These are phyloP conservation scores for Gautieria morchelliformis DNA, from an alignment of 768 basidiomycete genomes.

Conservation along the genomic window DNA sequence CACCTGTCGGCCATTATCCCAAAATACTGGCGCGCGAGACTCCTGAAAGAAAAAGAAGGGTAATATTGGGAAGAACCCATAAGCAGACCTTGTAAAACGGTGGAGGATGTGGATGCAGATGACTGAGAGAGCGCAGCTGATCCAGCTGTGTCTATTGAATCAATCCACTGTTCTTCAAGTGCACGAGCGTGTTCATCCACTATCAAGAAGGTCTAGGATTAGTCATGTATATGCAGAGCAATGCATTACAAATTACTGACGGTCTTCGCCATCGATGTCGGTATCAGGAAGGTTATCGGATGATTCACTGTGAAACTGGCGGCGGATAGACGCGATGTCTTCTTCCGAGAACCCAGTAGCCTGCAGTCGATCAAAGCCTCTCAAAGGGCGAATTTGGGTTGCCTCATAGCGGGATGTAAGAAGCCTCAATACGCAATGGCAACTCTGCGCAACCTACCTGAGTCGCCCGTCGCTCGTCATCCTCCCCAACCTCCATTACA, in stretches of 20 bases:
- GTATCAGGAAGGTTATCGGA: constrained; percentile 58
- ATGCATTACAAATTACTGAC: constrained; percentile 27
- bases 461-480: constrained; percentile 38
- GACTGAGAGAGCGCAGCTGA: constrained; percentile 51
- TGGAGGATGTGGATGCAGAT: constrained; percentile 33
- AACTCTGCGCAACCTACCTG: constrained; percentile 36
- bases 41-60: constrained; percentile 84
- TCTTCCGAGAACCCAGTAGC: constrained; percentile 85
- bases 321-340: constrained; percentile 82
- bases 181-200: constrained; percentile 90
- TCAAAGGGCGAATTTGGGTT: constrained; percentile 63
- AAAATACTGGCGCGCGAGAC: constrained; percentile 59
- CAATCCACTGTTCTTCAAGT: constrained; percentile 94
- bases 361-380: constrained; percentile 86
- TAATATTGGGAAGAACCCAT: constrained; percentile 87
- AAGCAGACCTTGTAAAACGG: constrained; percentile 73
- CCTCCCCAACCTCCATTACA: constrained; percentile 46
- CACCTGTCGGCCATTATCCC: constrained; percentile 59
- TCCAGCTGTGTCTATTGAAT: constrained; percentile 62
- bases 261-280: constrained; percentile 58
- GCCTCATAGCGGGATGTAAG: constrained; percentile 32
- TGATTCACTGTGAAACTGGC: constrained; percentile 83
- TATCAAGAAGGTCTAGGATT: constrained; percentile 20
- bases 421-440: background rate
- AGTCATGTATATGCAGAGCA: background rate